Evolutionary conservation across 371 early-diverging fungal species (phyloP).

Genomic region (Syncephalastrum contaminatum): DNA sequence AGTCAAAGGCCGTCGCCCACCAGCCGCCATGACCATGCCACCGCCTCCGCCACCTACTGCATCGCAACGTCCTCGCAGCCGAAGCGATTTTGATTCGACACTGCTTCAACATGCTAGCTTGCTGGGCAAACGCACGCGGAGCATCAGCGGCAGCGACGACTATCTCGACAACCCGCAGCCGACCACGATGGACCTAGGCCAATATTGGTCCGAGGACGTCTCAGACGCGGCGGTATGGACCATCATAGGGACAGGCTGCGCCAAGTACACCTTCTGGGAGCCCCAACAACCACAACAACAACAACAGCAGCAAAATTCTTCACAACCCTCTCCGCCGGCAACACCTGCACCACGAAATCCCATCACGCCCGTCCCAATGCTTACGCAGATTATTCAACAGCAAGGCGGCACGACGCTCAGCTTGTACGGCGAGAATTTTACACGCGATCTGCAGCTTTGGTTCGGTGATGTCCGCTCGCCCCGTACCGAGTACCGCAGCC

Average conservation of each 20-base stretch:
- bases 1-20: not conserved
- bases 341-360: conserved; percentile 9
- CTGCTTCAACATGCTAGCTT: not conserved
- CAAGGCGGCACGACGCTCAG: conserved; percentile 4
- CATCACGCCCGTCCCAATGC: conserved; percentile 11
- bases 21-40: conserved; percentile 1
- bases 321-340: not conserved
- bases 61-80: too few relatives aligned
- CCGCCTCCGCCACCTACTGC: conserved; percentile 1
- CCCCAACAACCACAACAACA: conserved; percentile 16
- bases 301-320: not conserved
- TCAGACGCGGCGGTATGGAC: conserved; percentile 84
- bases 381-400: conserved; percentile 5
- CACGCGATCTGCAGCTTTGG: conserved; percentile 65
- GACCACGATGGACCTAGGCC: conserved; percentile 15
- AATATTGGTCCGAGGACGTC: conserved; percentile 74
- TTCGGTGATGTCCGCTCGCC: conserved; percentile 57
- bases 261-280: conserved; percentile 68
- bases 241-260: conserved; percentile 70
- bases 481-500: conserved; percentile 18
- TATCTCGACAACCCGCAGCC: too few relatives aligned
- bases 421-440: conserved; percentile 57
- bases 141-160: not conserved
- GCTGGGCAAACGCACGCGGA: conserved; percentile 6
- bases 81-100: too few relatives aligned